Conservation (phyloP, 2,329 filamentous ascomycete genomes). For the Domatiomyces catenatus region DNA sequence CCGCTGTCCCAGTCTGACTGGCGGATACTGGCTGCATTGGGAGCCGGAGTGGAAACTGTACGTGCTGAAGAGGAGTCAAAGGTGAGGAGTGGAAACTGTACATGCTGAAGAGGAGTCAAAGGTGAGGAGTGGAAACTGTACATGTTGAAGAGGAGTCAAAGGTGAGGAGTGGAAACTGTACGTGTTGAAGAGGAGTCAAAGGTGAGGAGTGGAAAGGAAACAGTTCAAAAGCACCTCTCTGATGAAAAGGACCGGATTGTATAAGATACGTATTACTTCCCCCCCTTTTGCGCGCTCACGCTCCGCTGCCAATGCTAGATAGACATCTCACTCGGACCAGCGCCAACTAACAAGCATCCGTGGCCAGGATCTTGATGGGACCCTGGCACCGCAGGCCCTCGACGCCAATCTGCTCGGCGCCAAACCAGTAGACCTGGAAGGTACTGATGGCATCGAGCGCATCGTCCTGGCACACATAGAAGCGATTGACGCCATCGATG, state of each 20-base stretch:
- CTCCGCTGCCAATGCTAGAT: no score
- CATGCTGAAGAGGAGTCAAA: no score
- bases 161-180: constrained; percentile 39
- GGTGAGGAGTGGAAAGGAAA: no score
- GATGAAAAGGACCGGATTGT: no score
- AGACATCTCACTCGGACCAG: no score
- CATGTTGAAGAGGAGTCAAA: constrained; percentile 31
- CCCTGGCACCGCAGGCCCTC: constrained; percentile 1
- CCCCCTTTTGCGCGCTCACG: no score
- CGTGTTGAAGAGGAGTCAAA: constrained; percentile 29
- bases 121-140: constrained; percentile 28
- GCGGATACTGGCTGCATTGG: constrained; percentile 41
- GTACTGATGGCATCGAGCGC: constrained; percentile 1
- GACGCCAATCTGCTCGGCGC: neutral
- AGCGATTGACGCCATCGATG: constrained; percentile 3
- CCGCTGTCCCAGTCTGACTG: constrained; percentile 20
- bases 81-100: no score
- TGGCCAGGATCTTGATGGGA: neutral
- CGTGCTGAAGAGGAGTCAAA: constrained; percentile 28
- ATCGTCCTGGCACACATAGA: constrained; percentile 6
- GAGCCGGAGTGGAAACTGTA: constrained; percentile 39
- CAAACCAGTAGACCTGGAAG: constrained; percentile 7
- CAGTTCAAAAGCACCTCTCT: no score
- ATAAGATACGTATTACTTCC: no score
- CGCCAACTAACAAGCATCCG: neutral